phyloP scores from a whole-genome alignment of 257 asterid genomes.

The Solanum verrucosum region DNA sequence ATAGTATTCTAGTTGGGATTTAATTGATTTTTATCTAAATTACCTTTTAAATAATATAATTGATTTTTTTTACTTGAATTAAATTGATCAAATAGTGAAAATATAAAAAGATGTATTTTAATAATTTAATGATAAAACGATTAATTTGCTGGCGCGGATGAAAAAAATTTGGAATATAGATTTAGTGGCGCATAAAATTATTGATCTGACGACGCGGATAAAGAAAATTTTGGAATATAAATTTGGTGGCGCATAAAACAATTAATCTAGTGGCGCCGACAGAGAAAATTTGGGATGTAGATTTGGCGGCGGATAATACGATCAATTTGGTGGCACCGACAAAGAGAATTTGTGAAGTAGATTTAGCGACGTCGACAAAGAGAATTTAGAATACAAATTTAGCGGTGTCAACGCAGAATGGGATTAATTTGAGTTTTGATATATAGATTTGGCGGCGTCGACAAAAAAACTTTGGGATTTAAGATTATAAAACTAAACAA shows the following conservation, averaged over 20 bases:
- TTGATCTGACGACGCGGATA: too few species aligned
- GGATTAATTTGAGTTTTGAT: neutral
- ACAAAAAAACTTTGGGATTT: neutral
- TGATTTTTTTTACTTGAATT: neutral
- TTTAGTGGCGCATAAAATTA: neutral
- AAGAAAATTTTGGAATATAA: neutral
- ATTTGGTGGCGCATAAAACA: neutral
- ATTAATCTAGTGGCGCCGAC: too few species aligned
- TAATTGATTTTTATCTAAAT: too few species aligned
- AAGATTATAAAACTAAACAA: too few species aligned
- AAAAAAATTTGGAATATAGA: neutral
- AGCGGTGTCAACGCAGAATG: rapidly evolving
- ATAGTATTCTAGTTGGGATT: neutral
- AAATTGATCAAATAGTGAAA: neutral
- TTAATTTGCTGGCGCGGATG: rapidly evolving
- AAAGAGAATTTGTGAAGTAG: too few species aligned
- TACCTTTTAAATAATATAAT: neutral
- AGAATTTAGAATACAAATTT: neutral
- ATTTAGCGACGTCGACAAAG: neutral
- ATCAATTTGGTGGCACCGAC: too few species aligned
- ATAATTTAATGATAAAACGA: too few species aligned
- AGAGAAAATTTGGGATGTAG: neutral
- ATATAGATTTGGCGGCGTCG: neutral
- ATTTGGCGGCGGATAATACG: too few species aligned
- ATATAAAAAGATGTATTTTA: neutral